A percentile compares a stretch with the other conserved stretches of the same genome.
Evolutionary conservation across 2,329 filamentous ascomycete genomes (phyloP).

Genomic region (Xylariaceae sp.): DNA sequence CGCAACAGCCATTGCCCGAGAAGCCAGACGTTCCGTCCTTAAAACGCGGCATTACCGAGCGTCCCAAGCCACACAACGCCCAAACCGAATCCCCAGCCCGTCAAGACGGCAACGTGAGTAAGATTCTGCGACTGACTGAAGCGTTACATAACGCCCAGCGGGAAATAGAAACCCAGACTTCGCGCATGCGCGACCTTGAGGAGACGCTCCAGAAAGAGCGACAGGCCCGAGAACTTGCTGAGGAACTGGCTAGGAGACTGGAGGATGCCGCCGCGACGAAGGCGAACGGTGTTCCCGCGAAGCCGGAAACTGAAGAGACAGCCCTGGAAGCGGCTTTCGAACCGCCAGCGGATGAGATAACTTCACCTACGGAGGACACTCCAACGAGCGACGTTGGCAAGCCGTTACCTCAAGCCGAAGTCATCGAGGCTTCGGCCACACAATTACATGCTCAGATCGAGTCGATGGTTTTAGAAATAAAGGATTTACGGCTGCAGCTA

Average conservation of each 20-base stretch:
- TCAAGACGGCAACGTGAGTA: conserved; percentile 61
- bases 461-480: conserved; percentile 76
- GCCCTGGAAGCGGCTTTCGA: conserved; percentile 52
- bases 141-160: conserved; percentile 81
- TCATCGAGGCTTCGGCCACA: conserved; percentile 40
- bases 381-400: conserved; percentile 24
- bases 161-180: conserved; percentile 82
- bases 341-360: conserved; percentile 41
- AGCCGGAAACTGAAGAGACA: conserved; percentile 41
- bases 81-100: conserved; percentile 61
- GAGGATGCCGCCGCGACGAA: conserved; percentile 55
- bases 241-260: conserved; percentile 75
- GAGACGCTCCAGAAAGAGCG: conserved; percentile 77
- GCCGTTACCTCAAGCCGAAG: conserved; percentile 38
- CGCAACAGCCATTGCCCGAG: conserved; percentile 89
- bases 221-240: conserved; percentile 78
- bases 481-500: conserved; percentile 77
- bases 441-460: conserved; percentile 74
- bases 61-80: conserved; percentile 60
- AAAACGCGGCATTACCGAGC: conserved; percentile 76
- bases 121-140: conserved; percentile 83
- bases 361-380: conserved; percentile 24
- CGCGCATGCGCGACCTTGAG: conserved; percentile 80
- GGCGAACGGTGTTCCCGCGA: conserved; percentile 42
- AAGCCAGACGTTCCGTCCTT: conserved; percentile 82